phyloP scores from a whole-genome alignment of 2,329 filamentous ascomycete species.

The Aureobasidium vineae region DNA sequence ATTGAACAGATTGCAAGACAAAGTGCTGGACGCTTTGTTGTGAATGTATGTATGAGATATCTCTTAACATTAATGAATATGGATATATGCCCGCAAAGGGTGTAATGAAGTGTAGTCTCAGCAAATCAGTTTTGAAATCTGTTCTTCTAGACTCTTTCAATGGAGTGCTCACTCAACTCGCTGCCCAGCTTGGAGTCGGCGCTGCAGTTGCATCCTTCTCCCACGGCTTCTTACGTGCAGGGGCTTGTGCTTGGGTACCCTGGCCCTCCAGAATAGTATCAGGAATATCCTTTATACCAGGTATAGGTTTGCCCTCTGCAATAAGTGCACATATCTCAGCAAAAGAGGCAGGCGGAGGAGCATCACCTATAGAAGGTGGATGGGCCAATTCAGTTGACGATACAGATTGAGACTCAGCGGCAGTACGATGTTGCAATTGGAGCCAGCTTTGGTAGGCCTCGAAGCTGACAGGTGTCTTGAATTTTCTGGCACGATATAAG shows the following conservation, averaged over 20 bases:
- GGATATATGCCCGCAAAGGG: neutral
- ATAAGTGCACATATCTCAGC: conserved; percentile 83
- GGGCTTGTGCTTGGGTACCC: conserved; percentile 56
- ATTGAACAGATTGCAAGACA: conserved; percentile 35
- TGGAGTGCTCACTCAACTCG: neutral
- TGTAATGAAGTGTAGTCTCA: neutral
- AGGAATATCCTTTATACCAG: conserved; percentile 84
- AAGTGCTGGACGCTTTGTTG: conserved; percentile 34
- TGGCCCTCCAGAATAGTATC: conserved; percentile 72
- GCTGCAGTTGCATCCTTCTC: conserved; percentile 56
- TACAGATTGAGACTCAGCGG: conserved; percentile 1
- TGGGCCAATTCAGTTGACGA: conserved; percentile 24
- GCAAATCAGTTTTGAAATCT: neutral
- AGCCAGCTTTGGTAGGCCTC: conserved; percentile 66
- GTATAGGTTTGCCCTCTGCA: conserved; percentile 75
- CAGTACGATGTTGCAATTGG: conserved; percentile 24
- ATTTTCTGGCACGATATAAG: conserved; percentile 38
- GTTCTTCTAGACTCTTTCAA: too few species aligned
- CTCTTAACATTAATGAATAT: neutral
- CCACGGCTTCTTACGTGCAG: conserved; percentile 71
- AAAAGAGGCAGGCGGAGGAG: conserved; percentile 78
- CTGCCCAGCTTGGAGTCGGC: conserved; percentile 23
- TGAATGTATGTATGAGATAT: conserved; percentile 9
- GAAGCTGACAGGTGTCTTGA: conserved; percentile 59
- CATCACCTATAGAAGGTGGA: conserved; percentile 42